Percentiles rank a stretch among this genome's conserved stretches.
Conservation (phyloP, 768 basidiomycete genomes). For the Lactarius hatsudake region DNA sequence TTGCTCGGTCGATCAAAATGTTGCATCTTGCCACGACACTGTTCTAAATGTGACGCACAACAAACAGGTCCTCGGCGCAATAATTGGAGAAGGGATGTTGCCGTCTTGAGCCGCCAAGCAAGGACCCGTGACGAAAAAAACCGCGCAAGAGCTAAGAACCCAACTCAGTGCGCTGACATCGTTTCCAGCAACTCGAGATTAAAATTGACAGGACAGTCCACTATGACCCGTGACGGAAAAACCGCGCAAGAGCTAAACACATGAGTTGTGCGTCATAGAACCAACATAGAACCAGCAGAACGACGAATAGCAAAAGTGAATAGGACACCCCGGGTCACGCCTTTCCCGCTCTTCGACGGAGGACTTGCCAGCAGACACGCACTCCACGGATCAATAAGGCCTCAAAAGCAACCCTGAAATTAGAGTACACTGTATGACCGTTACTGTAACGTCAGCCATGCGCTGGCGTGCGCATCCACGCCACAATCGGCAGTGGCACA, state of each 20-base stretch:
- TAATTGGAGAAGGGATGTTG: background rate
- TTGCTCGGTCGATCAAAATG: background rate
- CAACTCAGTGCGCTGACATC: background rate
- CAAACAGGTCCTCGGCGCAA: background rate
- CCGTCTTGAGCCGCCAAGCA: background rate
- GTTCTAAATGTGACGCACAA: background rate
- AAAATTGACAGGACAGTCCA: constrained; percentile 15
- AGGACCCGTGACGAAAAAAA: background rate
- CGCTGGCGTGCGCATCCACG: too few relatives aligned
- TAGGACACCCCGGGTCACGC: background rate
- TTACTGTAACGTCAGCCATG: too few relatives aligned
- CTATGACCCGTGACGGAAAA: too few relatives aligned
- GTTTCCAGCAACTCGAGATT: constrained; percentile 11
- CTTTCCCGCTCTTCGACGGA: too few relatives aligned
- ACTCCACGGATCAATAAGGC: background rate
- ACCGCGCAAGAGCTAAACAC: too few relatives aligned
- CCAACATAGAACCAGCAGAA: too few relatives aligned
- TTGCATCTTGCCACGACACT: background rate
- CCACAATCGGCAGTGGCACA: background rate
- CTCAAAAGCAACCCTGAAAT: background rate
- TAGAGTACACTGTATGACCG: background rate
- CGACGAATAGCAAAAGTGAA: background rate
- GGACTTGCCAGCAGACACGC: background rate
- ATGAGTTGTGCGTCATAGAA: too few relatives aligned
- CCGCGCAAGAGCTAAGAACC: background rate